Percentiles rank a stretch among this genome's conserved stretches.
phyloP scores from a whole-genome alignment of 108 stramenopile genomes.

The Cyclostephanos tholiformis region DNA sequence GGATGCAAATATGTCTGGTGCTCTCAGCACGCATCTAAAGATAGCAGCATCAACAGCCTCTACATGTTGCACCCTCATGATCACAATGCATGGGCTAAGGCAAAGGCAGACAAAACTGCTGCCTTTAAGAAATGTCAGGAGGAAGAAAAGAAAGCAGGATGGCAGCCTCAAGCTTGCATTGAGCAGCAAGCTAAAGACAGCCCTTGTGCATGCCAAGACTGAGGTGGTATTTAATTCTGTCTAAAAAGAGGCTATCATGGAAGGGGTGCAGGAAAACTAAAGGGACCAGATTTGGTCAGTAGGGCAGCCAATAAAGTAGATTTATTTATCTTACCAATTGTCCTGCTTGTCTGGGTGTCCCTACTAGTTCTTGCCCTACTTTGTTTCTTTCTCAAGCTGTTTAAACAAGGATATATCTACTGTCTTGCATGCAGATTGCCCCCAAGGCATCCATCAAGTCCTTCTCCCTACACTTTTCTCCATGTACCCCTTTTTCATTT shows the following conservation, averaged over 20 bases:
- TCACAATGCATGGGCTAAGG: not conserved
- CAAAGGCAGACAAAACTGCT: not conserved
- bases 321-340: not conserved
- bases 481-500: too few relatives aligned
- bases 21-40: not conserved
- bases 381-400: too few relatives aligned
- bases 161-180: not conserved
- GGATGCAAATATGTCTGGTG: not conserved
- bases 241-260: not conserved
- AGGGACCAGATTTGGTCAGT: not conserved
- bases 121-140: not conserved
- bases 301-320: not conserved
- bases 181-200: not conserved
- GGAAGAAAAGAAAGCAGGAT: not conserved
- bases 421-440: too few relatives aligned
- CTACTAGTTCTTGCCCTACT: not conserved
- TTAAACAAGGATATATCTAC: too few relatives aligned
- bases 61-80: not conserved
- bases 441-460: too few relatives aligned
- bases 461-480: too few relatives aligned
- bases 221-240: not conserved
- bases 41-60: not conserved
- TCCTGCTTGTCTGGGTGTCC: not conserved
- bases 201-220: not conserved
- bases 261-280: not conserved